Conservation (phyloP, 106 monocot species). For the Chionographis japonica region DNA sequence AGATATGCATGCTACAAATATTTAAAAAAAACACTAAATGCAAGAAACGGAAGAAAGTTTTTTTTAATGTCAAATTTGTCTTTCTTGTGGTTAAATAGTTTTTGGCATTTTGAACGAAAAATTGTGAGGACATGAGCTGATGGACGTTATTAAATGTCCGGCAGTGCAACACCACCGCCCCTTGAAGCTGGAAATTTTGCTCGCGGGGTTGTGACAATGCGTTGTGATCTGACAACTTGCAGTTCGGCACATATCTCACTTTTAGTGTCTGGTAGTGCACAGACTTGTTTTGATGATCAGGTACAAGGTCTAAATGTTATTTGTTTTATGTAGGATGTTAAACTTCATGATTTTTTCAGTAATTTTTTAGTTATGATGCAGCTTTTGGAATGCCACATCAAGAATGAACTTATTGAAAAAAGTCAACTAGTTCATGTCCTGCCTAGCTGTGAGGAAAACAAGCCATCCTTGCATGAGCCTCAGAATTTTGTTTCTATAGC, state of each 20-base stretch:
- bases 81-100: no score
- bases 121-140: background rate
- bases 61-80: no score
- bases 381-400: conserved; percentile 84
- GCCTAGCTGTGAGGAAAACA: conserved; percentile 30
- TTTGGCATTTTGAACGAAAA: no score
- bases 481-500: conserved; percentile 58
- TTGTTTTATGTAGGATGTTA: background rate
- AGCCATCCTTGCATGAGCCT: conserved; percentile 33
- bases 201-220: conserved; percentile 95
- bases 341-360: background rate
- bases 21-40: no score
- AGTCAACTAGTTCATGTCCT: conserved; percentile 52
- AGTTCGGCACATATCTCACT: conserved; percentile 86
- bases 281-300: conserved; percentile 93
- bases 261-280: conserved; percentile 83
- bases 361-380: conserved; percentile 15
- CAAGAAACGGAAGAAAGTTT: no score
- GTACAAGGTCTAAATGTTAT: conserved; percentile 18
- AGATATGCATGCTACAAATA: no score
- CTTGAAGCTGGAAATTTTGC: conserved; percentile 75
- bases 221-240: conserved; percentile 84
- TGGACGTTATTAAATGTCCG: conserved; percentile 1
- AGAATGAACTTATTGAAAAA: conserved; percentile 80
- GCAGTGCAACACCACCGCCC: conserved; percentile 85